Base-by-base conservation (phyloP, 495 filamentous ascomycete species). In the Penicillium lagena region DNA sequence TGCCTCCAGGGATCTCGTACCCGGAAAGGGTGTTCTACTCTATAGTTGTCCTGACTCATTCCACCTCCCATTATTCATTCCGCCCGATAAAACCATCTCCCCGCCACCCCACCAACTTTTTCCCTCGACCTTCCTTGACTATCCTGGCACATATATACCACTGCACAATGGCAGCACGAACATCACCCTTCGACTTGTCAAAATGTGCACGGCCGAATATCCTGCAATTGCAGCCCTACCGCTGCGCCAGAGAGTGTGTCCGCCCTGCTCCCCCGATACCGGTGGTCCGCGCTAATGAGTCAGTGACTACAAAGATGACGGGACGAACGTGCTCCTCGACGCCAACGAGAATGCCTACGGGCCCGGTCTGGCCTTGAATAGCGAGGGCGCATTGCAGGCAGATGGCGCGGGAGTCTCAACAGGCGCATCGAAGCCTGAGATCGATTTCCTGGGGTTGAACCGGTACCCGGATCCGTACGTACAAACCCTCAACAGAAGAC, bases 231-330 rank as follows among this genome's bases (percentile, higher is more conserved):
- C 75, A 91, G 56, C 89, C 89, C 9, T 95, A 94, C 57, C 81
- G 89, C 39, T 90, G 86, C 56, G 86, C 86, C 27, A 71, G 86
- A 79, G 86, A 90, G 86, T 89, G 68, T 62, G 82, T 68, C 33
- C 22, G n/a, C 35, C 50, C 37, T 35, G 37, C 37, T 33, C 7
- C 30, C 49, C 51, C 44, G 47, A 42, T 46, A 46, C 37, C 43
- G 22, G 22, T 22, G 22, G 22, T 22, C 22, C 22, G 37, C 46
- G 52, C 69, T 72, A 64, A 72, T 53, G 47, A 60, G 46, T 46
- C 64, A 95, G 89, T 76, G 90, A 98, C 78, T 97, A 97, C 76
- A 95, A 97, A 76, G 93, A 98, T 60, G 86, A 98, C 58, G 94
- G 93, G 51, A 95, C 84, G 37, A 97, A 97, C 61, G 83, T 97